phyloP scores from a whole-genome alignment of 2,329 filamentous ascomycete genomes.

The Fusarium sp. region DNA sequence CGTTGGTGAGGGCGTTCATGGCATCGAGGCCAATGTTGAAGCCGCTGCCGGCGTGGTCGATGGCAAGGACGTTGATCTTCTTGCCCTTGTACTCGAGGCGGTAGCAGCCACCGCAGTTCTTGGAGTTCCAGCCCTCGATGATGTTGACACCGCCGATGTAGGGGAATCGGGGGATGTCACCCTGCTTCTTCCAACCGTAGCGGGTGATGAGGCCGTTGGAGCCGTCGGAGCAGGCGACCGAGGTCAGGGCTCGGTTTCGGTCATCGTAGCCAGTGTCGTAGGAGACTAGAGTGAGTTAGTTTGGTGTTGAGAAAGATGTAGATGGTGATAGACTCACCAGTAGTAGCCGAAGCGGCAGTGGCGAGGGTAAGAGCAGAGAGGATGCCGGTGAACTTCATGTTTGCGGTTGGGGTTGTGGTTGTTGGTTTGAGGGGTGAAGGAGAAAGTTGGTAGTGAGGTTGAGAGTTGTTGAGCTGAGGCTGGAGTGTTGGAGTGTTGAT shows the following conservation, averaged over 20 bases:
- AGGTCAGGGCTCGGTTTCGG: slow-evolving; percentile 66
- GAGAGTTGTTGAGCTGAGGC: slow-evolving; percentile 24
- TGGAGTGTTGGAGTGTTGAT: slow-evolving; percentile 20
- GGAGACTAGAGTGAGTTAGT: slow-evolving; percentile 66
- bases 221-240: slow-evolving; percentile 78
- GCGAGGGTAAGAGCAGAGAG: slow-evolving; percentile 58
- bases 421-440: slow-evolving; percentile 28
- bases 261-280: slow-evolving; percentile 83
- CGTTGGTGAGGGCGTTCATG: slow-evolving; percentile 70
- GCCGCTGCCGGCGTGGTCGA: slow-evolving; percentile 66
- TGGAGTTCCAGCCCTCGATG: slow-evolving; percentile 71
- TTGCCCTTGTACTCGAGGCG: slow-evolving; percentile 66
- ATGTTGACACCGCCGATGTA: slow-evolving; percentile 69
- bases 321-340: slow-evolving; percentile 45
- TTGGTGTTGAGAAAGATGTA: background rate
- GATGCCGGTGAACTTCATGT: slow-evolving; percentile 62
- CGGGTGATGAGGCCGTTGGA: slow-evolving; percentile 75
- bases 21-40: slow-evolving; percentile 73
- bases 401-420: slow-evolving; percentile 44
- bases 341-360: slow-evolving; percentile 56
- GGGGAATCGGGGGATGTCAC: slow-evolving; percentile 65
- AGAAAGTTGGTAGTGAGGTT: slow-evolving; percentile 18
- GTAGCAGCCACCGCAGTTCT: slow-evolving; percentile 74
- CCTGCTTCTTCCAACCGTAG: slow-evolving; percentile 72
- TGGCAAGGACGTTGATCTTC: slow-evolving; percentile 69